Evolutionary conservation across 2,329 filamentous ascomycete species (phyloP).

Genomic region (Herpotrichia juniperi): DNA sequence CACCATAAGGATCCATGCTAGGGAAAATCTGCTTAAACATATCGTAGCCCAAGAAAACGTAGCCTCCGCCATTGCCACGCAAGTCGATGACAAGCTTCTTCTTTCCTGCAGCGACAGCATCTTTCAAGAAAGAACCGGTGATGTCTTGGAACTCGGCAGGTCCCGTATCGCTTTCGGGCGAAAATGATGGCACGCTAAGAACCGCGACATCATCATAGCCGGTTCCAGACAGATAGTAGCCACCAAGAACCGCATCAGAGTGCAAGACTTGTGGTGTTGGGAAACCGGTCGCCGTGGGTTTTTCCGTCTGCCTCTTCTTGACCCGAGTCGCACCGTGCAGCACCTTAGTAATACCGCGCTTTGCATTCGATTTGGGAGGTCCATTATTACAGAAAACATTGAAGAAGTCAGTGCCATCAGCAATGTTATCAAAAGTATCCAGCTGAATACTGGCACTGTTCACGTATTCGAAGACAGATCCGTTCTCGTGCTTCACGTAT

Average conservation of each 20-base stretch:
- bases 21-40: slow-evolving; percentile 58
- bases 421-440: slow-evolving; percentile 30
- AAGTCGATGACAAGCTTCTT: slow-evolving; percentile 67
- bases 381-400: slow-evolving; percentile 28
- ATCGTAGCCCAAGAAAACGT: slow-evolving; percentile 36
- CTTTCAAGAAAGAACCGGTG: slow-evolving; percentile 49
- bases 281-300: slow-evolving; percentile 28
- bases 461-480: slow-evolving; percentile 19
- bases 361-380: slow-evolving; percentile 6
- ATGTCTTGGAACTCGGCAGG: slow-evolving; percentile 36
- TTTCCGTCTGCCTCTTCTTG: slow-evolving; percentile 11
- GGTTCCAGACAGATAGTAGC: slow-evolving; percentile 49
- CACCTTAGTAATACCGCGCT: slow-evolving; percentile 3
- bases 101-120: slow-evolving; percentile 53
- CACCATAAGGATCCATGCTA: slow-evolving; percentile 44
- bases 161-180: slow-evolving; percentile 12
- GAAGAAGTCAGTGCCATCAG: slow-evolving; percentile 43
- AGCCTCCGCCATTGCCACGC: slow-evolving; percentile 63
- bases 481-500: slow-evolving; percentile 29
- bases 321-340: slow-evolving; percentile 10
- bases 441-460: slow-evolving; percentile 22
- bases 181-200: slow-evolving; percentile 47
- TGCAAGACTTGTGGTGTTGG: slow-evolving; percentile 38
- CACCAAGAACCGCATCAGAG: slow-evolving; percentile 34
- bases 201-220: slow-evolving; percentile 49